A percentile compares a stretch with the other conserved stretches of the same genome.
These are phyloP conservation scores for Trametes cubensis DNA, from an alignment of 768 basidiomycete genomes.

Conservation along the genomic window DNA sequence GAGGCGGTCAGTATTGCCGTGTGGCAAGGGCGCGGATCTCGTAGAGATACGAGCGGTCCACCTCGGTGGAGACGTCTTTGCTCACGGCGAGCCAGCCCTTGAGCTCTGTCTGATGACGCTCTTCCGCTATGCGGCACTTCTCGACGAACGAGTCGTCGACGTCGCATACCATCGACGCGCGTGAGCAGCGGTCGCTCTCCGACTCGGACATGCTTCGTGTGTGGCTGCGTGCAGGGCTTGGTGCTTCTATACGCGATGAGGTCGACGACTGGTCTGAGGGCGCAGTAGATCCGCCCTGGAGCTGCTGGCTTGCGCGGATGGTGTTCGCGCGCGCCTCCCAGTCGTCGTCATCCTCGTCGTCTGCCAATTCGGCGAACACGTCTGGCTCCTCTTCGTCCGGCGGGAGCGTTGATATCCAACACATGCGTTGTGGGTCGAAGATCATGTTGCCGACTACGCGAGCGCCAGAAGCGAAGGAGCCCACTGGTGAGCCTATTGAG, in stretches of 20 bases:
- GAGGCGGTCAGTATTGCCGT: slow-evolving; percentile 64
- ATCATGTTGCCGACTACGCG: slow-evolving; percentile 97
- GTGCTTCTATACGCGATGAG: slow-evolving; percentile 35
- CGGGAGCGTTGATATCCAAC: slow-evolving; percentile 86
- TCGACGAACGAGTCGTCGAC: slow-evolving; percentile 75
- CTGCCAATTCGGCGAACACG: slow-evolving; percentile 90
- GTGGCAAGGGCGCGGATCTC: slow-evolving; percentile 87
- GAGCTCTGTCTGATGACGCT: slow-evolving; percentile 82
- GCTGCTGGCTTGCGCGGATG: slow-evolving; percentile 63
- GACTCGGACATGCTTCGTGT: slow-evolving; percentile 72
- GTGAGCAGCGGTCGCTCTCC: slow-evolving; percentile 77
- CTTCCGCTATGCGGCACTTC: slow-evolving; percentile 75
- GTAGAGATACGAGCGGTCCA: slow-evolving; percentile 68
- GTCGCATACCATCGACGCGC: slow-evolving; percentile 77
- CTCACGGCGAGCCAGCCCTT: slow-evolving; percentile 64
- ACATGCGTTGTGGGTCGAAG: slow-evolving; percentile 93
- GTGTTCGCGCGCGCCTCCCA: slow-evolving; percentile 81
- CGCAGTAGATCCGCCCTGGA: slow-evolving; percentile 28
- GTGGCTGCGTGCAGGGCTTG: slow-evolving; percentile 64
- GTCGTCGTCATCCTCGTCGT: slow-evolving; percentile 83
- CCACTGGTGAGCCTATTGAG: slow-evolving; percentile 78
- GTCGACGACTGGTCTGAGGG: slow-evolving; percentile 37
- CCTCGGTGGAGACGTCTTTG: slow-evolving; percentile 36
- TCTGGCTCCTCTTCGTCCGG: slow-evolving; percentile 94
- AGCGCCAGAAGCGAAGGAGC: slow-evolving; percentile 74